phyloP scores from a whole-genome alignment of 805 yeast species.

The Ogataea nitratoaversa region DNA sequence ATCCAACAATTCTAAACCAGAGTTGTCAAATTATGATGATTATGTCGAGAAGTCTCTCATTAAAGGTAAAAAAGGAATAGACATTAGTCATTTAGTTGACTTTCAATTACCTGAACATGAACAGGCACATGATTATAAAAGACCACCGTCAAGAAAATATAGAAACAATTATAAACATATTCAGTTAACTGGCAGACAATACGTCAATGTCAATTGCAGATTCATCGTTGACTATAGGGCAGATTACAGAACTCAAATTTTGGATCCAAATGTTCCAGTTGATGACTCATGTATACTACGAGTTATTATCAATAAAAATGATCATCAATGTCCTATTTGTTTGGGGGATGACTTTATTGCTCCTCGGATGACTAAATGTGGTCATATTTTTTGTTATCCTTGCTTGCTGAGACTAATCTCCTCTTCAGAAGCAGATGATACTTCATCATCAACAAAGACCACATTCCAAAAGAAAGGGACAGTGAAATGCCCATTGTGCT shows the following conservation, averaged over 20 bases:
- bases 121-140: slow-evolving; percentile 5
- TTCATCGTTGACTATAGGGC: slow-evolving; percentile 69
- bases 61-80: slow-evolving; percentile 26
- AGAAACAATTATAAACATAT: slow-evolving; percentile 32
- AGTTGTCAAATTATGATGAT: slow-evolving; percentile 12
- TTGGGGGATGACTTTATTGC: slow-evolving; percentile 79
- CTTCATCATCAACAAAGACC: no score
- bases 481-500: slow-evolving; percentile 80
- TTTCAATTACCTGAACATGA: slow-evolving; percentile 42
- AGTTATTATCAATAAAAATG: slow-evolving; percentile 68
- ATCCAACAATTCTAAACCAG: slow-evolving; percentile 35
- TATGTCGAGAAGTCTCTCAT: slow-evolving; percentile 18
- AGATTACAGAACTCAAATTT: slow-evolving; percentile 51
- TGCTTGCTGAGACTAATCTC: slow-evolving; percentile 73
- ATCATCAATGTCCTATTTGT: slow-evolving; percentile 84
- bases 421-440: slow-evolving; percentile 35
- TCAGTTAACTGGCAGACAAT: slow-evolving; percentile 58
- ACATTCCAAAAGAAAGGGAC: slow-evolving; percentile 41
- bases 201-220: slow-evolving; percentile 79
- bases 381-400: slow-evolving; percentile 83
- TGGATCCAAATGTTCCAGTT: slow-evolving; percentile 75
- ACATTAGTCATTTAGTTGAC: slow-evolving; percentile 62
- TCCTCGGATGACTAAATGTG: slow-evolving; percentile 93
- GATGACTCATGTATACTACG: slow-evolving; percentile 58
- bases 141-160: slow-evolving; percentile 16